Evolutionary conservation across 2,329 filamentous ascomycete genomes (phyloP).

Genomic region (Exophiala aquamarina): DNA sequence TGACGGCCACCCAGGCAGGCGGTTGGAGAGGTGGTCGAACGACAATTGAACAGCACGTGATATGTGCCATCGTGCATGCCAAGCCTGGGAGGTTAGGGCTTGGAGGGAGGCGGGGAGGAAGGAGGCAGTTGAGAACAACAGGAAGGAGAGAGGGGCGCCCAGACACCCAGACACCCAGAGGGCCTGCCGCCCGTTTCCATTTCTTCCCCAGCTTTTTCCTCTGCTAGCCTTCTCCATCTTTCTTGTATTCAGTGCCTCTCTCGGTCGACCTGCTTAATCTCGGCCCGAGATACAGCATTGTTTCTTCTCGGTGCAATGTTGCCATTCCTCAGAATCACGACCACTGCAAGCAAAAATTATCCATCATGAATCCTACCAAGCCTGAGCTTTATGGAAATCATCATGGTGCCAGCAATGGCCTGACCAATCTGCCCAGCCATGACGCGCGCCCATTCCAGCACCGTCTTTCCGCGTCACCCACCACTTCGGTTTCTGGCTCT

Average conservation of each 20-base stretch:
- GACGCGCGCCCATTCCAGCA: not conserved
- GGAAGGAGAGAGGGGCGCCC: no score
- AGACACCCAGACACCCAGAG: no score
- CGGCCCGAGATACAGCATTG: slow-evolving; percentile 9
- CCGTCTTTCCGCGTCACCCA: slow-evolving; percentile 2
- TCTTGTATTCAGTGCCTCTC: no score
- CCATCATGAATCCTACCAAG: slow-evolving; percentile 27
- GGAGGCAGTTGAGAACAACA: no score
- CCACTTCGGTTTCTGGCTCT: slow-evolving; percentile 40
- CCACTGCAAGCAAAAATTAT: not conserved
- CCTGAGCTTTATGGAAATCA: slow-evolving; percentile 17
- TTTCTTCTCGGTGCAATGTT: slow-evolving; percentile 12
- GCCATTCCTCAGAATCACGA: not conserved
- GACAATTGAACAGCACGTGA: no score
- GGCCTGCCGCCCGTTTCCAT: no score
- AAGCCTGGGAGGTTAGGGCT: no score
- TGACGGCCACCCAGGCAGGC: no score
- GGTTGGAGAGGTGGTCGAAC: no score
- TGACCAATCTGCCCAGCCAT: slow-evolving; percentile 1
- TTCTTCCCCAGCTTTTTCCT: slow-evolving; percentile 20
- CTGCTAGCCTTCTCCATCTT: not conserved
- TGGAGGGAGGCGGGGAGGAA: no score
- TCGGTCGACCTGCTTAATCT: slow-evolving; percentile 15
- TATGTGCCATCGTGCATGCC: no score
- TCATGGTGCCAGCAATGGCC: slow-evolving; percentile 6